phyloP scores from a whole-genome alignment of 2,329 filamentous ascomycete species.

The Aspergillus persii region DNA sequence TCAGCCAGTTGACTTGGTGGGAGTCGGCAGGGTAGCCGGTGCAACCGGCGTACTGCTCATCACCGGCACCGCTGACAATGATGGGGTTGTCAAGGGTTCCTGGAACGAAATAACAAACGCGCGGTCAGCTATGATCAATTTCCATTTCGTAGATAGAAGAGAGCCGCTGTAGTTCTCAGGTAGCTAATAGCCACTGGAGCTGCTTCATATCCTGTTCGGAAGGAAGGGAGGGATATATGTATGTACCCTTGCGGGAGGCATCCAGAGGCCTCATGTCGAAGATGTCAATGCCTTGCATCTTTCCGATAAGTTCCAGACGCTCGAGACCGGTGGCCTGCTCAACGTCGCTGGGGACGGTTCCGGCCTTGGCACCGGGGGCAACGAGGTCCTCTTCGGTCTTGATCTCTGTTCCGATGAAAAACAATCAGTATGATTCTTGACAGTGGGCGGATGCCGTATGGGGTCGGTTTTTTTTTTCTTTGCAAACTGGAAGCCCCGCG shows the following conservation, averaged over 20 bases:
- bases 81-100: constrained; percentile 90
- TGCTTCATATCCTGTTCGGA: background rate
- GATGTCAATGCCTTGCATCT: constrained; percentile 97
- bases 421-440: constrained; percentile 13
- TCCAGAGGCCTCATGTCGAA: constrained; percentile 99
- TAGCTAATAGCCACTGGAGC: background rate
- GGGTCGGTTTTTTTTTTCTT: background rate
- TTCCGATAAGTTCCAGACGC: constrained; percentile 97
- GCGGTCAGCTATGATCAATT: background rate
- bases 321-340: constrained; percentile 97
- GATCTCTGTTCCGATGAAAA: constrained; percentile 64
- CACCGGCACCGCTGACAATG: constrained; percentile 82
- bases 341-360: constrained; percentile 87
- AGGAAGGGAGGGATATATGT: constrained; percentile 1
- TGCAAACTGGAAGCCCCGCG: background rate
- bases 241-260: constrained; percentile 76
- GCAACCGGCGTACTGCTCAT: constrained; percentile 96
- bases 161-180: background rate
- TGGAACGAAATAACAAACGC: constrained; percentile 34
- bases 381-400: constrained; percentile 78
- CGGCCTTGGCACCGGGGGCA: constrained; percentile 74
- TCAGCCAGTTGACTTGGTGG: constrained; percentile 86
- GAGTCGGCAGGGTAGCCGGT: constrained; percentile 92
- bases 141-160: background rate
- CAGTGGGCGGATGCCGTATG: background rate